Conservation (phyloP, 176 grass and related monocot genomes). For the Carex cristatella region DNA sequence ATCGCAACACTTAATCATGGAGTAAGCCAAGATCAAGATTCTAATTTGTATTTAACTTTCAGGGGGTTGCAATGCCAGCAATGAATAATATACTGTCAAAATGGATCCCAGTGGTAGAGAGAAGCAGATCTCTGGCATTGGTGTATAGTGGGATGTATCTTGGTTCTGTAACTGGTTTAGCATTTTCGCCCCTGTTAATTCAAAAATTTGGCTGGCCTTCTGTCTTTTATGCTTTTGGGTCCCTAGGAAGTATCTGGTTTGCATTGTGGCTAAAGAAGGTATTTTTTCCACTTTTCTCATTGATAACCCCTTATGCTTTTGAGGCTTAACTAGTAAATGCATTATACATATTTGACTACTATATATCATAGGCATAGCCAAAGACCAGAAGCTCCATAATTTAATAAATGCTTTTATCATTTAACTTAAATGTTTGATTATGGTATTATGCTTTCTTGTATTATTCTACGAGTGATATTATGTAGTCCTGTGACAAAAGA, state of each 20-base stretch:
- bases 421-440: background rate
- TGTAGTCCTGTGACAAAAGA: background rate
- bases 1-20: background rate
- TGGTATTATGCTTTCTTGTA: background rate
- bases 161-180: conserved; percentile 87
- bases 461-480: background rate
- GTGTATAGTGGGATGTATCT: conserved; percentile 99
- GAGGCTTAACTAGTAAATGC: background rate
- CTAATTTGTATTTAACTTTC: conserved; percentile 25
- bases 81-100: conserved; percentile 98
- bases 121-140: conserved; percentile 87
- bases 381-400: background rate
- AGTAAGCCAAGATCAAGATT: background rate
- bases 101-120: conserved; percentile 95
- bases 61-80: conserved; percentile 97
- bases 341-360: background rate
- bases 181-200: conserved; percentile 84
- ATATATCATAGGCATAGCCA: background rate
- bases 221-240: conserved; percentile 91
- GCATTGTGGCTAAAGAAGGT: conserved; percentile 73
- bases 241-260: conserved; percentile 88
- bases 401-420: background rate
- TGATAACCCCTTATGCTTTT: background rate
- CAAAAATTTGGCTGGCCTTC: conserved; percentile 92
- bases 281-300: conserved; percentile 18